Conservation (phyloP, 495 filamentous ascomycete genomes). For the Lophiotrema nucula region DNA sequence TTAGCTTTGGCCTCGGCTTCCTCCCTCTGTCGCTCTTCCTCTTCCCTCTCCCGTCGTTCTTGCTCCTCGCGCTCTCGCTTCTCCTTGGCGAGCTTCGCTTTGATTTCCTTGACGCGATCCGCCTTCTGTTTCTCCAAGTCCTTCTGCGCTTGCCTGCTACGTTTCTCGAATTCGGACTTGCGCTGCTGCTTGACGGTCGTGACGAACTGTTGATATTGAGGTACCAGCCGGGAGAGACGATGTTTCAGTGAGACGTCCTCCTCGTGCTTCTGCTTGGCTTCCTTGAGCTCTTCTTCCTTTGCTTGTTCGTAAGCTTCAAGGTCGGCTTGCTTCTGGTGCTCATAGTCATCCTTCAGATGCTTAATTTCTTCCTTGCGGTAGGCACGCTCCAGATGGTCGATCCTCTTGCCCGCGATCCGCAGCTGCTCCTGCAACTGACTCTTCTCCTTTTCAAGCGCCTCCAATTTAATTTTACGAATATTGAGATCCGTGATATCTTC, state of each 20-base stretch:
- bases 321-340: conserved; percentile 76
- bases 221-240: conserved; percentile 78
- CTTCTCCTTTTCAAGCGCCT: conserved; percentile 96
- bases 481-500: conserved; percentile 85
- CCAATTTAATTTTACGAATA: conserved; percentile 89
- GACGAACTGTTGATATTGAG: conserved; percentile 76
- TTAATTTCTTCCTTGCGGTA: conserved; percentile 93
- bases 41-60: conserved; percentile 71
- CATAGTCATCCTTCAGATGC: conserved; percentile 84
- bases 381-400: conserved; percentile 96
- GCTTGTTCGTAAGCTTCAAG: conserved; percentile 73
- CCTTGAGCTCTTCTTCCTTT: conserved; percentile 72
- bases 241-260: conserved; percentile 90
- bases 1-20: conserved; percentile 81
- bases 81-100: conserved; percentile 71
- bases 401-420: conserved; percentile 87
- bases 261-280: conserved; percentile 81
- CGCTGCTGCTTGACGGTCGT: conserved; percentile 77
- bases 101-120: conserved; percentile 77
- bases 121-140: conserved; percentile 89
- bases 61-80: conserved; percentile 77
- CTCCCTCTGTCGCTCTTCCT: conserved; percentile 72
- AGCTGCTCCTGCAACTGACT: conserved; percentile 87
- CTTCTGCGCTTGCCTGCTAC: conserved; percentile 80
- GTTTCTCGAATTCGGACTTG: conserved; percentile 92